Conservation (phyloP, 2,329 filamentous ascomycete species). For the Aureobasidium musti region DNA sequence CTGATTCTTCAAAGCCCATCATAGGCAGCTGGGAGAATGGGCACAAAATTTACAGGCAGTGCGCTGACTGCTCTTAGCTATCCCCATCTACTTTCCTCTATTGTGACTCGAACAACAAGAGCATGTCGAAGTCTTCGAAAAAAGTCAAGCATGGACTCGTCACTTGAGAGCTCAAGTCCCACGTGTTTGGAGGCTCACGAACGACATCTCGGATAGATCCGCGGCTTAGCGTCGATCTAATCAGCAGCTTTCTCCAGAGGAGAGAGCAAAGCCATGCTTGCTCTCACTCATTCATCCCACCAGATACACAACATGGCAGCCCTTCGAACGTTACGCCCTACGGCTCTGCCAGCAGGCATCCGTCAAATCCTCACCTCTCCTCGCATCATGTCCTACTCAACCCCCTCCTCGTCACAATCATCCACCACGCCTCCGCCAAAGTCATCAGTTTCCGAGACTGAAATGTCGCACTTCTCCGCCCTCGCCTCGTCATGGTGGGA, state of each 20-base stretch:
- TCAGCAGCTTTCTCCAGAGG: slow-evolving; percentile 20
- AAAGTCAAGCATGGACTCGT: not conserved
- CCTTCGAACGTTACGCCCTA: slow-evolving; percentile 23
- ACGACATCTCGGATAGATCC: slow-evolving; percentile 12
- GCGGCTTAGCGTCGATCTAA: slow-evolving; percentile 12
- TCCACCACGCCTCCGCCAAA: slow-evolving; percentile 27
- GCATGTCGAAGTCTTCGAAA: no score
- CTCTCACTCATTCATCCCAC: not conserved
- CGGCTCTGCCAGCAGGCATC: slow-evolving; percentile 21
- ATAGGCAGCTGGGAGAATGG: not conserved
- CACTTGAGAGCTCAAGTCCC: not conserved
- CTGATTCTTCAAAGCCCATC: not conserved
- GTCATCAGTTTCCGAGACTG: slow-evolving; percentile 78
- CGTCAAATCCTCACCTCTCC: slow-evolving; percentile 8
- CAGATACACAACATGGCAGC: slow-evolving; percentile 13
- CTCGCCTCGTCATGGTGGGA: slow-evolving; percentile 98
- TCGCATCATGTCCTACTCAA: slow-evolving; percentile 22
- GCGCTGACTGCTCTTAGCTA: not conserved
- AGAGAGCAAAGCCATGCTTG: not conserved
- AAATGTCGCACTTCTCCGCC: slow-evolving; percentile 91
- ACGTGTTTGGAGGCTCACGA: not conserved
- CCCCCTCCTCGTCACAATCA: not conserved
- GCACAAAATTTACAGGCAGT: no score
- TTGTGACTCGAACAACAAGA: not conserved
- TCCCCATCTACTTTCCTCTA: no score